Conservation (phyloP, 768 basidiomycete species). For the Boletus rubescentipes region DNA sequence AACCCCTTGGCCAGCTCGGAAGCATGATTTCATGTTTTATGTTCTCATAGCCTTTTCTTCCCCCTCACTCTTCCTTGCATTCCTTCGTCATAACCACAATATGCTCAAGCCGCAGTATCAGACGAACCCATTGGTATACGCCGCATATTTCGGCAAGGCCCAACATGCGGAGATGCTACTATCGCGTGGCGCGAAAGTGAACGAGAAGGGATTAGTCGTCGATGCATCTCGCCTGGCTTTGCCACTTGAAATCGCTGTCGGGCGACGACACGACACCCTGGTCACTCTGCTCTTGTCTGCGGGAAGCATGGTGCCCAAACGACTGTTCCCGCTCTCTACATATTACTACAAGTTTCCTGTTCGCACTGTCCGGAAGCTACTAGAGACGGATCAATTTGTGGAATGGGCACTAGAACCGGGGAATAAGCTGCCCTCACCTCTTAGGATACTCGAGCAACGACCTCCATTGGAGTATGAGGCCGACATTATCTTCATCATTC, state of each 20-base stretch:
- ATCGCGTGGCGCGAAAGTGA: not conserved
- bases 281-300: not conserved
- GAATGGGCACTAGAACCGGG: constrained; percentile 8
- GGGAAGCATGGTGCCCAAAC: constrained; percentile 2
- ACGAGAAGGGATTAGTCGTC: constrained; percentile 3
- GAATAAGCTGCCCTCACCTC: not conserved
- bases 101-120: not conserved
- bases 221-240: not conserved
- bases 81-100: not conserved
- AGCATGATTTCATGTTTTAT: constrained; percentile 9
- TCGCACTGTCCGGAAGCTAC: constrained; percentile 1
- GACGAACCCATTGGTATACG: constrained; percentile 13
- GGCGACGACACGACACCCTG: not conserved
- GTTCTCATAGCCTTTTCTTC: constrained; percentile 7
- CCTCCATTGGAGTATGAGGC: constrained; percentile 3
- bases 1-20: not conserved
- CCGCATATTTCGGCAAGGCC: constrained; percentile 6
- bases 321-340: not conserved
- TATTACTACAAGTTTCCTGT: not conserved
- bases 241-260: constrained; percentile 10
- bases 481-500: constrained; percentile 7
- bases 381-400: constrained; percentile 5
- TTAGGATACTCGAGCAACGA: not conserved
- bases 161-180: constrained; percentile 2
- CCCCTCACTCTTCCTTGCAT: not conserved